A percentile compares a stretch with the other conserved stretches of the same genome.
Conservation (phyloP, 371 early-diverging fungal species). For the Batkoa obscura region DNA sequence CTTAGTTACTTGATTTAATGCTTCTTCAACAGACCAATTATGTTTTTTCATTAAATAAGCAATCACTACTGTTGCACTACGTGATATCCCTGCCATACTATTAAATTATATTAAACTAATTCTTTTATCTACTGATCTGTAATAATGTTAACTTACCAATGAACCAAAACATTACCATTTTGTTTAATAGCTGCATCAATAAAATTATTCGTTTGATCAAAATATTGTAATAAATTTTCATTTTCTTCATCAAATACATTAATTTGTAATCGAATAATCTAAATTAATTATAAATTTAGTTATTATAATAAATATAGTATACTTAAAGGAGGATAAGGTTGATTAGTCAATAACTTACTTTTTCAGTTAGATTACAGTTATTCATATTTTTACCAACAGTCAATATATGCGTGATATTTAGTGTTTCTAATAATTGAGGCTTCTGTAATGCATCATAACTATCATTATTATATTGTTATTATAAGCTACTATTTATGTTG, state of each 20-base stretch:
- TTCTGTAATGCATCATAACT: conserved; percentile 3
- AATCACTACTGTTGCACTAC: conserved; percentile 27
- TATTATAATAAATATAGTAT: not conserved
- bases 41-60: conserved; percentile 49
- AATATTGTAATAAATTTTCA: conserved; percentile 48
- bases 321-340: not conserved
- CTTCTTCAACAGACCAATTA: conserved; percentile 20
- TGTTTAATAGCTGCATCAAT: conserved; percentile 24
- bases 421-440: not conserved
- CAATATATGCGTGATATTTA: not conserved
- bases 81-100: conserved; percentile 35
- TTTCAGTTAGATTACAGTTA: not conserved
- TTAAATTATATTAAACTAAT: not conserved
- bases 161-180: conserved; percentile 36
- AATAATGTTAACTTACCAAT: conserved; percentile 33
- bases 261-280: conserved; percentile 29
- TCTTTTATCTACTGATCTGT: not conserved
- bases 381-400: conserved; percentile 4
- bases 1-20: conserved; percentile 25
- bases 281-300: not conserved
- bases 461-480: not conserved
- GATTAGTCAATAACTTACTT: not conserved
- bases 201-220: conserved; percentile 36
- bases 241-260: conserved; percentile 35
- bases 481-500: not conserved